These are phyloP conservation scores for Ephemerocybe angulata DNA, from an alignment of 768 basidiomycete species.

Conservation along the genomic window DNA sequence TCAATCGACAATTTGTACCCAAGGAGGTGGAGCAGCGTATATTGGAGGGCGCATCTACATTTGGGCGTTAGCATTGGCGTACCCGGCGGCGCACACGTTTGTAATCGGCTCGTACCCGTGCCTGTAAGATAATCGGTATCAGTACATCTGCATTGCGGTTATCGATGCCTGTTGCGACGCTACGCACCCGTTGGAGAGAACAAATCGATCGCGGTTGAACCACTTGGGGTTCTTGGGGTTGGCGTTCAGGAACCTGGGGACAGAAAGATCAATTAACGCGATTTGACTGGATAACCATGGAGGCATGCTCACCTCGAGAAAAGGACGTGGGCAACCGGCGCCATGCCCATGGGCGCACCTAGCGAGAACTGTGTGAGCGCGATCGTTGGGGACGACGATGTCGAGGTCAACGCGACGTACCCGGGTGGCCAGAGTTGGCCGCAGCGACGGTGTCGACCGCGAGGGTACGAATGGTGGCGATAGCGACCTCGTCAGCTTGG, in stretches of 20 bases:
- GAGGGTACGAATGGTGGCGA: constrained; percentile 73
- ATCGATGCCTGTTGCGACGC: neutral
- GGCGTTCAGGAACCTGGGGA: constrained; percentile 72
- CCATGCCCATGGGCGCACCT: constrained; percentile 96
- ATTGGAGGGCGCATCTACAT: constrained; percentile 85
- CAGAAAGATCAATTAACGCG: neutral
- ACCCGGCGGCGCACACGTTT: no score
- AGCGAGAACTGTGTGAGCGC: constrained; percentile 4
- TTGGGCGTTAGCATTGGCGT: neutral
- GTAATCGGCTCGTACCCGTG: constrained; percentile 78
- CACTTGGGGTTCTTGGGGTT: constrained; percentile 89
- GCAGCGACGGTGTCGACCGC: constrained; percentile 76
- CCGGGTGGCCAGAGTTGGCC: constrained; percentile 94
- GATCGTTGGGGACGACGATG: constrained; percentile 13
- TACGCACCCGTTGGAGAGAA: constrained; percentile 89
- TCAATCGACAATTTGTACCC: constrained; percentile 92
- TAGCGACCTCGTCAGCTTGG: constrained; percentile 51
- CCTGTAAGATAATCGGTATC: constrained; percentile 32
- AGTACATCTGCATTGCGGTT: neutral
- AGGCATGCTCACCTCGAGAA: constrained; percentile 56
- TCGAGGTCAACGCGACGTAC: constrained; percentile 30
- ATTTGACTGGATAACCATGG: constrained; percentile 1
- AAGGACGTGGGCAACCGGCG: constrained; percentile 75
- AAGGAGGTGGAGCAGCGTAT: constrained; percentile 84
- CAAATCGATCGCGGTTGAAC: constrained; percentile 96